phyloP scores from a whole-genome alignment of 306 rosid genomes.

The Cicer cuneatum region DNA sequence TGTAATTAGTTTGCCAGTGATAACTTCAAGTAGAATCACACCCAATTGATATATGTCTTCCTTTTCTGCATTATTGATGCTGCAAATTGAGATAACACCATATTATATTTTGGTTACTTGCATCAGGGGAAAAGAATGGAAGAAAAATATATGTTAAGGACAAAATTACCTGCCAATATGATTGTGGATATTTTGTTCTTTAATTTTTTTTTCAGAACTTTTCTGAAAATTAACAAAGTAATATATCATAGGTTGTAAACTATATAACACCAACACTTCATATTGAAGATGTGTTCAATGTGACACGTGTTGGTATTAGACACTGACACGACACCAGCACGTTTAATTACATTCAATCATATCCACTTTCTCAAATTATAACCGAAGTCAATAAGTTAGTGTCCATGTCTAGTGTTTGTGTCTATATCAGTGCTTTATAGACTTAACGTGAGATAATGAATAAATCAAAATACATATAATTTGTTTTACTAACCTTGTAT shows the following conservation, averaged over 20 bases:
- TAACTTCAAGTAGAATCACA: constrained; percentile 73
- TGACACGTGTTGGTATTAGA: too few species aligned
- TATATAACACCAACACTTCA: too few species aligned
- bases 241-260: neutral
- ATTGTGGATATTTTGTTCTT: constrained; percentile 28
- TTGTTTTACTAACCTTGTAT: constrained; percentile 58
- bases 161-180: constrained; percentile 47
- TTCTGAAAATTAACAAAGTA: constrained; percentile 40
- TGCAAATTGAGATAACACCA: constrained; percentile 31
- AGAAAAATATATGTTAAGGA: constrained; percentile 17
- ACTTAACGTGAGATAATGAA: constrained; percentile 5
- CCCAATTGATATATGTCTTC: constrained; percentile 88
- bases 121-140: neutral
- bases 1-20: constrained; percentile 66
- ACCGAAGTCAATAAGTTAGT: too few species aligned
- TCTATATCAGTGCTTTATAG: neutral
- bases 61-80: constrained; percentile 62
- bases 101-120: neutral
- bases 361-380: too few species aligned
- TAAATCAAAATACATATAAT: neutral
- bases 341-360: too few species aligned
- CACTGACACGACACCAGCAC: too few species aligned
- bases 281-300: too few species aligned
- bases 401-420: too few species aligned
- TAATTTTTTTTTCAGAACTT: constrained; percentile 39